Base-by-base conservation (phyloP, 208 protist species). In the Trypanosoma conorhini region DNA sequence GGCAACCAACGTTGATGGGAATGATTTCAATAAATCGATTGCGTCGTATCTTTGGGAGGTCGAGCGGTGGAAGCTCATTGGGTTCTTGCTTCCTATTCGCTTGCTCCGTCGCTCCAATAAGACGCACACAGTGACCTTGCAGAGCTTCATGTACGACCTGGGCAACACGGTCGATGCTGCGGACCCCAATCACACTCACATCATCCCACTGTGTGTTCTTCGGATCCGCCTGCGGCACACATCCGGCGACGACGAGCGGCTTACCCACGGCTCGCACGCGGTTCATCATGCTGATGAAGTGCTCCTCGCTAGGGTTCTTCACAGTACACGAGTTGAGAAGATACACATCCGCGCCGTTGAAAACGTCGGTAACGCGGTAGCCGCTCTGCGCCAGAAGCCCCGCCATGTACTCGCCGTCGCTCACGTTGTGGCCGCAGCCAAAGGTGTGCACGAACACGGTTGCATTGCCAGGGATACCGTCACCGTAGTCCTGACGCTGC, bases 1-100 rank as follows among this genome's bases (percentile, higher is more conserved):
- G 73, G 74, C 92, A 96, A 17, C 92, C 92, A 13, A 81, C 86
- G 64, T 67, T 91, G 46, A 96, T 96, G 33, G 86, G 86, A 26
- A 96, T 78, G 60, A 96, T 96, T 71, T 97, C 93, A 62, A 97
- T 89, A 30, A 84, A 80, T 24, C 65, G 51, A 67, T 97, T 97
- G 13, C 84, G 70, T 13, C 92, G 76, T 19, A 96, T 85, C 76
- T 97, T 97, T 17, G 92, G 88, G 59, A 93, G 74, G 33, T 81
- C 80, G 9, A 97, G 76, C 8, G 75, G 21, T 15, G 92, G 82
- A 55, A 83, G 77, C 54, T 74, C 56, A 31, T 80, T 54, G 15
- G 44, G 7, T 26, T 74, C 80, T 28, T 51, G 42, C 22, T 4
- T 40, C 24, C 31, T 28, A 9, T 52, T 50, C 31, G 54, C 46